Base-by-base conservation (phyloP, 2,329 filamentous ascomycete genomes). In the Phialemoniopsis sp. region DNA sequence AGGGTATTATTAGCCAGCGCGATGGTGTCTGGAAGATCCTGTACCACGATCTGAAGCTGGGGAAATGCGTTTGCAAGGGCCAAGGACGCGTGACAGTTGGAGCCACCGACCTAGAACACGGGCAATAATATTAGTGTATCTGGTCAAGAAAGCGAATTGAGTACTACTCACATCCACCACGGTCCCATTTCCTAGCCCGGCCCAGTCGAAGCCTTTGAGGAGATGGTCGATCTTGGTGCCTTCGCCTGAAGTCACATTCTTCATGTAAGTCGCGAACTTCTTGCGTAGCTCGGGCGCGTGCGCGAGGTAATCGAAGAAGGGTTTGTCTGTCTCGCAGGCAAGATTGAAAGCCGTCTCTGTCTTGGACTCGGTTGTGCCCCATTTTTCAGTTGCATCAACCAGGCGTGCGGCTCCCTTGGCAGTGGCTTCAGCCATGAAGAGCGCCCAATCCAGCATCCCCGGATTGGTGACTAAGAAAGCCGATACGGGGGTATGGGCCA, bases 1-100 rank as follows among this genome's bases (percentile, higher is more conserved):
- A 85, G 61, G 52, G 83, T 72, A 53, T 76, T 49, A 14, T 63
- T 52, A 40, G 62, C 64, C 10, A 57, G 56, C 4, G 60, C 44
- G 17, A 55, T 46, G 4, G 59, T 60, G 19, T 64, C 52, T 9
- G 59, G 52, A 13, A 72, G 57, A 44, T 75, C 70, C 44, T 76
- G 64, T 2, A 75, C 66, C 9, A 59, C 56, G 40, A 71, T 58
- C 16, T 46, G 56, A 30, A 73, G 58, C 21, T 66, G 53, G 5
- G 67, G 62, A 50, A 63, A 67, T 29, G 60, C 51, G 15, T 58
- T 53, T 6, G 67, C 67, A 4, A 72, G 54, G 5, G 61, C 57
- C 17, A 68, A 55, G n/a, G 59, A 52, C 36, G 65, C 63, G 42
- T 66, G 60, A 10, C 67, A 68, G 8, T 52, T 60, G 5, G 66